A percentile compares a stretch with the other conserved stretches of the same genome.
phyloP scores from a whole-genome alignment of 257 asterid species.

The Solanum dulcamara region DNA sequence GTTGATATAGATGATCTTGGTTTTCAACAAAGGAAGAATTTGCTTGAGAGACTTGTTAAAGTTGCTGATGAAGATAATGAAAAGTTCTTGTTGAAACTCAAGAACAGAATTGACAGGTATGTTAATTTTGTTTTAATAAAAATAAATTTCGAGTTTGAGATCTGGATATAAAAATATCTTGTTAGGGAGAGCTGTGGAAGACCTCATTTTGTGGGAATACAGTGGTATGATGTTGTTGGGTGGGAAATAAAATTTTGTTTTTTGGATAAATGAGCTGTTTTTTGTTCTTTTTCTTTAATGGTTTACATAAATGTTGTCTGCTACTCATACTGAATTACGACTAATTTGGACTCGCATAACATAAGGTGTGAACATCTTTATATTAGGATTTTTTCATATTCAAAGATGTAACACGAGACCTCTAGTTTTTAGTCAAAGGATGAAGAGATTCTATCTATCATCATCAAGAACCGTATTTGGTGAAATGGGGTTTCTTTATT shows the following conservation, averaged over 20 bases:
- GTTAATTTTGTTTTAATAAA: neutral
- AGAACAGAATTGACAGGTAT: slow-evolving; percentile 54
- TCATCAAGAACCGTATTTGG: no score
- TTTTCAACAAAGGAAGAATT: slow-evolving; percentile 22
- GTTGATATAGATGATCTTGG: slow-evolving; percentile 39
- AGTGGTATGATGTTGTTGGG: neutral
- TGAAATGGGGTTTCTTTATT: neutral
- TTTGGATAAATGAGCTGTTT: no score
- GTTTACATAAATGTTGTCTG: neutral
- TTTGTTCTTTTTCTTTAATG: neutral
- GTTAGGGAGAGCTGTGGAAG: no score
- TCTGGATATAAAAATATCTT: neutral
- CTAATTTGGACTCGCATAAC: neutral
- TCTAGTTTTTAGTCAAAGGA: no score
- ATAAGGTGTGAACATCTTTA: neutral
- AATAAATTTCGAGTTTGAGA: neutral
- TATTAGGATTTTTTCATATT: neutral
- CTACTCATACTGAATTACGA: neutral
- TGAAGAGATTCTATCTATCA: no score
- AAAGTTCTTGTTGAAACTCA: slow-evolving; percentile 48
- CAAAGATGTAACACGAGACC: neutral
- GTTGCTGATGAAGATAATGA: slow-evolving; percentile 51
- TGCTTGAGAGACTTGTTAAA: slow-evolving; percentile 39
- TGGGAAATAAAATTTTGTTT: neutral
- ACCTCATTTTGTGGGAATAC: neutral